phyloP scores from a whole-genome alignment of 805 yeast genomes.

The Myxozyma mucilagina region DNA sequence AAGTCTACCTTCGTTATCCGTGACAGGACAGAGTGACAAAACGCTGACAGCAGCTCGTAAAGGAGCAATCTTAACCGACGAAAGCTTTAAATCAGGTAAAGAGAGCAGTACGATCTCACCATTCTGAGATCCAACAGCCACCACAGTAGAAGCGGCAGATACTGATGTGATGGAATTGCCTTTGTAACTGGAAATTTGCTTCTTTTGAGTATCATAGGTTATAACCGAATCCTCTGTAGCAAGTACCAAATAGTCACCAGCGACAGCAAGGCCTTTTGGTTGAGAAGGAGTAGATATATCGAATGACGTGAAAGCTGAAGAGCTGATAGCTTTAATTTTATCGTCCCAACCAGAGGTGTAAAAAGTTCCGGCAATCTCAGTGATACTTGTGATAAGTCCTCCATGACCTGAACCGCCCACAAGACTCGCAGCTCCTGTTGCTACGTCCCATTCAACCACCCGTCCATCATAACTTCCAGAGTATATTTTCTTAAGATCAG shows the following conservation, averaged over 20 bases:
- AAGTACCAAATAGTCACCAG: conserved; percentile 45
- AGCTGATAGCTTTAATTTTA: conserved; percentile 50
- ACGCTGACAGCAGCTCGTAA: conserved; percentile 62
- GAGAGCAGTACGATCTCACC: conserved; percentile 19
- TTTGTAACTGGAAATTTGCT: conserved; percentile 8
- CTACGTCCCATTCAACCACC: conserved; percentile 58
- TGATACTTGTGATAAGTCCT: conserved; percentile 64
- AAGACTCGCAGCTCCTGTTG: conserved; percentile 42
- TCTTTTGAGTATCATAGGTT: conserved; percentile 1
- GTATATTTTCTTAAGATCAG: conserved; percentile 17
- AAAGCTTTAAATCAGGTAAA: conserved; percentile 44
- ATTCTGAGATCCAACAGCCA: conserved; percentile 28
- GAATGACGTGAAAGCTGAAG: conserved; percentile 39
- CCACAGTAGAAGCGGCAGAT: conserved; percentile 16
- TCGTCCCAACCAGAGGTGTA: conserved; percentile 90
- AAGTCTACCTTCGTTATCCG: conserved; percentile 28
- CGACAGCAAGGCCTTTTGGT: conserved; percentile 51
- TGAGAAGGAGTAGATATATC: conserved; percentile 47
- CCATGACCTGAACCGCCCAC: conserved; percentile 53
- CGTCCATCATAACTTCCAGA: conserved; percentile 86
- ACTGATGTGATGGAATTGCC: conserved; percentile 20
- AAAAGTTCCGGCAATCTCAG: conserved; percentile 41
- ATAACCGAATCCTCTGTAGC: conserved; percentile 42
- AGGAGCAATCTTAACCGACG: conserved; percentile 38
- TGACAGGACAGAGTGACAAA: conserved; percentile 16